Evolutionary conservation across 2,329 filamentous ascomycete species (phyloP).

Genomic region (Fusarium falciforme): DNA sequence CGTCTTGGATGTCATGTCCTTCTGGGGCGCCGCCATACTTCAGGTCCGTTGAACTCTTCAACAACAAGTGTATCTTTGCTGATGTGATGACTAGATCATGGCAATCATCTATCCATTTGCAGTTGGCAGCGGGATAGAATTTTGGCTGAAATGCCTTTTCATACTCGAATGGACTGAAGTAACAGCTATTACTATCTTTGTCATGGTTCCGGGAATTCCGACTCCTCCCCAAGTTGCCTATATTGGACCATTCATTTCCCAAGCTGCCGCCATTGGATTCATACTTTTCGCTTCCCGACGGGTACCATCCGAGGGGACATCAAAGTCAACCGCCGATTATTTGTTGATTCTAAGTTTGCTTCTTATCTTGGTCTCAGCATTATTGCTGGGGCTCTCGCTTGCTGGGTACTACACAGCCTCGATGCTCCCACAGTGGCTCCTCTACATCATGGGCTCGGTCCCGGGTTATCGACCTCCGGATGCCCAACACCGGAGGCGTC

Average conservation of each 20-base stretch:
- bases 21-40: conserved; percentile 3
- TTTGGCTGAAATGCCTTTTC: background rate
- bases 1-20: background rate
- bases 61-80: background rate
- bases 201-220: background rate
- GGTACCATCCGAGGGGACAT: background rate
- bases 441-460: conserved; percentile 4
- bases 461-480: conserved; percentile 1
- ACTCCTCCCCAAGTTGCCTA: background rate
- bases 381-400: conserved; percentile 6
- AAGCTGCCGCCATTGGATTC: background rate
- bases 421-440: conserved; percentile 5
- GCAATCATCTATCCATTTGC: conserved; percentile 3
- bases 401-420: conserved; percentile 4
- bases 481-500: background rate
- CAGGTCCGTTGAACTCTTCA: background rate
- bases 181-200: background rate
- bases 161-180: background rate
- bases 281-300: background rate
- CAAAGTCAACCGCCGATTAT: background rate
- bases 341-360: background rate
- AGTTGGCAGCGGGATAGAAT: background rate
- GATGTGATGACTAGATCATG: too few relatives aligned
- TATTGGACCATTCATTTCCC: background rate
- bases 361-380: background rate